Conservation (phyloP, 1,284 basidiomycete genomes). For the Apiotrichum porosum region DNA sequence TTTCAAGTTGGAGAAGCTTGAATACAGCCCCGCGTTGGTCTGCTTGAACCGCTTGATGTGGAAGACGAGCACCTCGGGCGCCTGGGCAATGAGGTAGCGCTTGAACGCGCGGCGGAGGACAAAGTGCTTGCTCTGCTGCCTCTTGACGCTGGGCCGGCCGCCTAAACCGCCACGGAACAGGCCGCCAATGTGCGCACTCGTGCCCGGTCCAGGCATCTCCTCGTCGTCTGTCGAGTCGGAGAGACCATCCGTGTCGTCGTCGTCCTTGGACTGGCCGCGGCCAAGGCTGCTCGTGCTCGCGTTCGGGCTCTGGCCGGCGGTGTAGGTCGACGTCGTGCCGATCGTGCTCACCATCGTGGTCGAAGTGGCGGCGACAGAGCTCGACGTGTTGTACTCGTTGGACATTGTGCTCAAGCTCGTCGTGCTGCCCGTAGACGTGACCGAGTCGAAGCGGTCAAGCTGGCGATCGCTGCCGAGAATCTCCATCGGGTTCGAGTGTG, state of each 20-base stretch:
- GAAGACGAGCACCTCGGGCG: conserved; percentile 82
- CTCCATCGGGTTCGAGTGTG: no score
- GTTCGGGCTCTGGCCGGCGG: not conserved
- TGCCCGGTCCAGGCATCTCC: conserved; percentile 10
- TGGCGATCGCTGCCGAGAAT: not conserved
- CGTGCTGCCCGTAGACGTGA: not conserved
- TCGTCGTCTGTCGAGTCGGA: conserved; percentile 41
- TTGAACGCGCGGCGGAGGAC: conserved; percentile 82
- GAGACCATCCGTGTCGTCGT: conserved; percentile 31
- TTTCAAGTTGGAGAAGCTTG: conserved; percentile 42
- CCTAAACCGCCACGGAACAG: not conserved
- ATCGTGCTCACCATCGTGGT: not conserved
- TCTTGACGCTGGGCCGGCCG: conserved; percentile 1
- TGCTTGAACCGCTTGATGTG: conserved; percentile 94
- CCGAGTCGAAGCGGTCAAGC: not conserved
- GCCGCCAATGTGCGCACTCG: not conserved
- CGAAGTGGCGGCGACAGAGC: not conserved
- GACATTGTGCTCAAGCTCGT: no score
- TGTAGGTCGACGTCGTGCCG: not conserved
- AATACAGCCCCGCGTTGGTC: conserved; percentile 37
- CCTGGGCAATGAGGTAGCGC: conserved; percentile 79
- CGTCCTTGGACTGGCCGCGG: not conserved
- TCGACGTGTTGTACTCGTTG: not conserved
- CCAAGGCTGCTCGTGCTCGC: not conserved
- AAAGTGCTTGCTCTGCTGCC: conserved; percentile 44